Conservation (phyloP, 129 eudicot species). For the Lonicera japonica region DNA sequence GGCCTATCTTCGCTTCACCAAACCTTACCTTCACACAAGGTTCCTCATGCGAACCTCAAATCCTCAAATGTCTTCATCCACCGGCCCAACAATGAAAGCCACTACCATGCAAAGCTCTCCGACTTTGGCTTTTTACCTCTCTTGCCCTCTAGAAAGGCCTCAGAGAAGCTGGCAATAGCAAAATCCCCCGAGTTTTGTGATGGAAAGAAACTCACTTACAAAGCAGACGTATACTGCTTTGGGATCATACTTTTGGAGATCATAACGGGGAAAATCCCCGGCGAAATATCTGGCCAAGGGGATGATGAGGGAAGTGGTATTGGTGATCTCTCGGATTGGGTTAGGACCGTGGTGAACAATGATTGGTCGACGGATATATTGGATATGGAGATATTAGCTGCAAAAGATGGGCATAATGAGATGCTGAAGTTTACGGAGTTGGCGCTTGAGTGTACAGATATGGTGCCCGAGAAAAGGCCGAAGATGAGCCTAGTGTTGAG, state of each 20-base stretch:
- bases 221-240: constrained; percentile 63
- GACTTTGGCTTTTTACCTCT: constrained; percentile 62
- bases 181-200: constrained; percentile 48
- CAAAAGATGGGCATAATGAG: constrained; percentile 59
- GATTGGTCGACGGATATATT: constrained; percentile 76
- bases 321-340: constrained; percentile 60
- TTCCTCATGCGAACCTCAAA: constrained; percentile 72
- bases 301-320: constrained; percentile 1
- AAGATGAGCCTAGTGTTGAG: constrained; percentile 39
- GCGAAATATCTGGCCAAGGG: constrained; percentile 1
- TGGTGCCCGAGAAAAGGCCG: constrained; percentile 51
- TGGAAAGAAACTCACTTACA: constrained; percentile 35
- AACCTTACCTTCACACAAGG: constrained; percentile 46
- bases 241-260: constrained; percentile 58
- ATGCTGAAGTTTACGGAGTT: constrained; percentile 68
- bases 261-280: constrained; percentile 55
- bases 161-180: constrained; percentile 26
- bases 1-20: constrained; percentile 49
- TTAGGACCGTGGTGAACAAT: constrained; percentile 27
- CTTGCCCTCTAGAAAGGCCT: constrained; percentile 28
- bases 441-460: constrained; percentile 59
- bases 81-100: constrained; percentile 7
- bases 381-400: constrained; percentile 64
- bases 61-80: constrained; percentile 53
- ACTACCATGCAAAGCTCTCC: constrained; percentile 42